Base-by-base conservation (phyloP, 2,329 filamentous ascomycete species). In the Akanthomyces muscarius region DNA sequence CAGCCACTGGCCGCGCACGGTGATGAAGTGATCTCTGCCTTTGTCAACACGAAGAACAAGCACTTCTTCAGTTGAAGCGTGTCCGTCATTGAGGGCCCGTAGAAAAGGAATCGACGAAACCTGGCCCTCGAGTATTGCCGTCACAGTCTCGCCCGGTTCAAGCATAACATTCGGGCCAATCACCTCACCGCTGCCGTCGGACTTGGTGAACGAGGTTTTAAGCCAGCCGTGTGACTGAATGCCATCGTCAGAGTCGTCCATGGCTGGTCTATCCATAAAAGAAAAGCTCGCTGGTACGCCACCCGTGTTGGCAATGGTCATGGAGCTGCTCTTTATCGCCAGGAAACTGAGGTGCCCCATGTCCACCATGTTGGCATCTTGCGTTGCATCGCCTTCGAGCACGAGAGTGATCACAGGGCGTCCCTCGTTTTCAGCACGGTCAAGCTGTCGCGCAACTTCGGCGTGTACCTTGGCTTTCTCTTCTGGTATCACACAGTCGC, bases 221-320 rank as follows among this genome's bases (percentile, higher is more conserved):
- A 97, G 79, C 93, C 94, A 98, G 10, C 79, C 74, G 1, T 87
- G 83, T 0, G 67, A 56, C 25, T 51, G 21, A 1, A 48, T 62
- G 14, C 66, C 67, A 77, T 73, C 70, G 55, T 76, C 72, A 5
- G 77, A 78, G 1, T 79, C 76, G 2, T 81, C 78, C 0, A 78
- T 77, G 3, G 77, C 75, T 2, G 90, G 88, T 66, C 87, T 87
- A 64, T 92, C 89, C 1, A 93, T 86, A 72, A 99, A 96, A 1
- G 83, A 84, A 70, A 97, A 89, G 0, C 81, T 90, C 0, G 95
- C 93, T 3, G 87, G 76, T 0, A 96, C 91, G 33, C 91, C 84
- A 2, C 95, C 89, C 0, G 95, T 99, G 69, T 99, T 99, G 30
- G 95, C 95, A 62, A 99, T 86, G 0, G 93, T 98, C 50, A 98